These are phyloP conservation scores for Colletotrichum eleusines DNA, from an alignment of 2,329 filamentous ascomycete species.

Conservation along the genomic window DNA sequence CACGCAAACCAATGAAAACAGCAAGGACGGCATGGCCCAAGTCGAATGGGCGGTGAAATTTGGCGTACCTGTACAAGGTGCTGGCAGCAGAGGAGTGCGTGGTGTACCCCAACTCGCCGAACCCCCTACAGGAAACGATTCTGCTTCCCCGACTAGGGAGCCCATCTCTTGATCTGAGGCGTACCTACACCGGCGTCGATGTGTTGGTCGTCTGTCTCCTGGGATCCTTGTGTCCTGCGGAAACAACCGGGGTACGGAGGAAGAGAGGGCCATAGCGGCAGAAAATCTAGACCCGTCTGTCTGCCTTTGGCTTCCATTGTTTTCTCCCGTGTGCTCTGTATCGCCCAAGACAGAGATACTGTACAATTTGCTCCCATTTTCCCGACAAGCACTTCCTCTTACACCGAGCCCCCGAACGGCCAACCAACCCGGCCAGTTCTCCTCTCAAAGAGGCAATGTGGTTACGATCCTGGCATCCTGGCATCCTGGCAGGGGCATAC, in stretches of 20 bases:
- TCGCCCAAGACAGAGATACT: background rate
- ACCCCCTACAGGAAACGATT: background rate
- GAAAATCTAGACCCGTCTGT: background rate
- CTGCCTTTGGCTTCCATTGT: conserved; percentile 13
- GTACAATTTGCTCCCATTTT: conserved; percentile 10
- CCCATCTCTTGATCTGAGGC: background rate
- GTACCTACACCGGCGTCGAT: background rate
- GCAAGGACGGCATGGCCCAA: conserved; percentile 6
- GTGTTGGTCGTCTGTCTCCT: background rate
- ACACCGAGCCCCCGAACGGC: conserved; percentile 30
- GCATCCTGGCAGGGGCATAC: conserved; percentile 1
- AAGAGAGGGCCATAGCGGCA: background rate
- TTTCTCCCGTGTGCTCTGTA: conserved; percentile 11
- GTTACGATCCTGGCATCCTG: conserved; percentile 19
- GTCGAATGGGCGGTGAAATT: conserved; percentile 22
- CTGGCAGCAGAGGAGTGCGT: conserved; percentile 3
- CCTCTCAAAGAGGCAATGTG: conserved; percentile 31
- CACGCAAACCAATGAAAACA: background rate
- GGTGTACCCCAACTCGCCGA: background rate
- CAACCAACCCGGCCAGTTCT: conserved; percentile 27
- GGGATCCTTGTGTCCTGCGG: background rate
- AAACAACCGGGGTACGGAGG: background rate
- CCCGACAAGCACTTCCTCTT: conserved; percentile 6
- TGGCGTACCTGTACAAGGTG: background rate
- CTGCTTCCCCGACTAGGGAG: conserved; percentile 8